Evolutionary conservation across 257 asterid genomes (phyloP), one percentile per base, ranked within the genome.

Genomic region (Echium plantagineum): DNA sequence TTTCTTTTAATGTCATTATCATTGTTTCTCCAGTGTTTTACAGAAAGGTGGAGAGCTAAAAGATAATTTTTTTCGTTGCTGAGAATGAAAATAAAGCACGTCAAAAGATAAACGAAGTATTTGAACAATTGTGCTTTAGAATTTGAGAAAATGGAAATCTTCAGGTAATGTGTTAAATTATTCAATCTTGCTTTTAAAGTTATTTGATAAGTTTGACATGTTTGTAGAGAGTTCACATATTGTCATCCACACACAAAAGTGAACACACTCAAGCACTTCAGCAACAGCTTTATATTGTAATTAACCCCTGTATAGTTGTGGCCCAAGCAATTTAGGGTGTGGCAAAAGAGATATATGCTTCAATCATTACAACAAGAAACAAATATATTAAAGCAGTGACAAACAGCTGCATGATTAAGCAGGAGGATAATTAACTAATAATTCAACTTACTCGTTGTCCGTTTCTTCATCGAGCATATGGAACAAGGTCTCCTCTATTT

Each of bases 391-490:
- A 35, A 35, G 12, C 46, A 35, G 7, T 35, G 46, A 3, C 10
- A 3, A 35, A 7, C 46, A 35, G 49, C 49, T 12, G 10, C n/a
- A 21, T 19, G 38, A 52, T 35, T 2, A 66, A 20, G 3, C 28
- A 59, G 13, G 15, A 31, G 21, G 51, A 52, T 4, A 42, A 52
- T 4, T 21, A 56, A 15, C 9, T 9, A 21, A 24, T 32, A 65
- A 66, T 71, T 64, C 54, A 69, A 83, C 97, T 76, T 77, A 93
- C 99, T 86, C 97, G 13, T 84, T 59, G 79, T 89, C 95, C 66
- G 99, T 93, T 79, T 93, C 99, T 77, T 89, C 96, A 70, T 93
- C 99, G 80, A 93, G 77, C 97, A 89, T 81, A 76, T 79, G 86
- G 84, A 93, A 93, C 94, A 93, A 83, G 52, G 91, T 76, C 65